Evolutionary conservation across 768 basidiomycete species (phyloP).

Genomic region (Cyclocybe cylindracea): DNA sequence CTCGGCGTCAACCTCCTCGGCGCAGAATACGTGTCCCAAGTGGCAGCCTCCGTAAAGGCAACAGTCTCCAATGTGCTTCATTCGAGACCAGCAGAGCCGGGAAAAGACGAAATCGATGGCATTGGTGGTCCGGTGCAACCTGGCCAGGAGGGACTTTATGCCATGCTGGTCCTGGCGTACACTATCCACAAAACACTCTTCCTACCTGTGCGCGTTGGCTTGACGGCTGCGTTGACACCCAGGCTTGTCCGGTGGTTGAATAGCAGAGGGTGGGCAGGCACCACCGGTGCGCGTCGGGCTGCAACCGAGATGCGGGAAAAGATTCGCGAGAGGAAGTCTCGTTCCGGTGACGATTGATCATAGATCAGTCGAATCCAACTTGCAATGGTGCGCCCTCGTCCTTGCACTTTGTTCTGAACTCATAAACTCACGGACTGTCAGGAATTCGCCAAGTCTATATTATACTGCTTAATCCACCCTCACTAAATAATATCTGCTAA

Average conservation of each 20-base stretch:
- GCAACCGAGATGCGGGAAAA: constrained; percentile 51
- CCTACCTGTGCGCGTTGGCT: constrained; percentile 83
- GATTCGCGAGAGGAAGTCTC: constrained; percentile 30
- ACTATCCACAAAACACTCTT: constrained; percentile 95
- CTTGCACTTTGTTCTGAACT: neutral
- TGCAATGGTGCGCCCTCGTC: neutral
- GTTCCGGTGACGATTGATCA: constrained; percentile 1
- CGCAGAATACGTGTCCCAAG: constrained; percentile 81
- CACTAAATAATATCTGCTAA: too few species aligned
- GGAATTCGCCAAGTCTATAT: neutral
- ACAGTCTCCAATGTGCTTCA: constrained; percentile 44
- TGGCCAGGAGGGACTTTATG: constrained; percentile 79
- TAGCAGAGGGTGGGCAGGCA: constrained; percentile 79
- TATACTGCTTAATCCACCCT: neutral
- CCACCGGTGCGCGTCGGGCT: constrained; percentile 68
- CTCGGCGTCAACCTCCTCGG: constrained; percentile 84
- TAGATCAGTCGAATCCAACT: neutral
- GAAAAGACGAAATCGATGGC: constrained; percentile 61
- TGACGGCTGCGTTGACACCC: constrained; percentile 87
- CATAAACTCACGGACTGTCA: neutral
- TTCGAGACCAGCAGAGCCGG: constrained; percentile 63
- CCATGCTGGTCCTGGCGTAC: constrained; percentile 92
- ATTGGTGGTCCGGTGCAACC: constrained; percentile 25
- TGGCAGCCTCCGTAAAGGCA: constrained; percentile 60
- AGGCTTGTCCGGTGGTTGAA: constrained; percentile 83